These are phyloP conservation scores for Leccinum subtestaceum DNA, from an alignment of 768 basidiomycete species.

Conservation along the genomic window DNA sequence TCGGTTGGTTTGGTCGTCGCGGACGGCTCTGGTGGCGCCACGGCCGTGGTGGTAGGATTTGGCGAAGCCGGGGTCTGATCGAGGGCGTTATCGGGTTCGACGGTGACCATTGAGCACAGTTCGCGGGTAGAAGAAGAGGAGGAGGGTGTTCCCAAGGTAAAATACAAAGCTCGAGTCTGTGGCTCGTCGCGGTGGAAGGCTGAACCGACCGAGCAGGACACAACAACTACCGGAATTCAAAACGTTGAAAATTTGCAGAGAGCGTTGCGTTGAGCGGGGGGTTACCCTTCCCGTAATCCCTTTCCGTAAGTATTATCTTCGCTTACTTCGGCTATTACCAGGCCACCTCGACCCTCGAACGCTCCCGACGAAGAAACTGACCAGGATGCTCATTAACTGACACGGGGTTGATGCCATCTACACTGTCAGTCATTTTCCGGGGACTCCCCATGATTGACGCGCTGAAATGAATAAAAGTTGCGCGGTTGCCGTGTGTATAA, in stretches of 20 bases:
- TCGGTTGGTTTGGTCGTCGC: conserved; percentile 9
- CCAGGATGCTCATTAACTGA: not conserved
- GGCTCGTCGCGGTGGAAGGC: conserved; percentile 4
- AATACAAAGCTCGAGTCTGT: conserved; percentile 20
- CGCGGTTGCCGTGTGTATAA: conserved; percentile 13
- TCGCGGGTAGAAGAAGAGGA: not conserved
- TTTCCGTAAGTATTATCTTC: conserved; percentile 16
- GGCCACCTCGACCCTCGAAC: not conserved
- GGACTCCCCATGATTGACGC: conserved; percentile 20
- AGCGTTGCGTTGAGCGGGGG: conserved; percentile 17
- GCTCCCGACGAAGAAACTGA: not conserved
- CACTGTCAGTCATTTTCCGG: conserved; percentile 8
- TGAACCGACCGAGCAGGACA: conserved; percentile 12
- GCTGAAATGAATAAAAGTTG: conserved; percentile 25
- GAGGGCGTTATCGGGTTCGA: conserved; percentile 24
- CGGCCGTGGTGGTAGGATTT: not conserved
- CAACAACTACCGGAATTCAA: conserved; percentile 1
- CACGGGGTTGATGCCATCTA: not conserved
- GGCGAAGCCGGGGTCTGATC: conserved; percentile 20
- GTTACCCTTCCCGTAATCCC: conserved; percentile 26
- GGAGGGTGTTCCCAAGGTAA: conserved; percentile 11
- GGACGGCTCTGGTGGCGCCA: conserved; percentile 1
- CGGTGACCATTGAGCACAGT: conserved; percentile 22
- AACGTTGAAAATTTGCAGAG: conserved; percentile 29
- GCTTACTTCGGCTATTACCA: conserved; percentile 13